phyloP scores from a whole-genome alignment of 768 basidiomycete genomes.

The Phallus indusiatus region DNA sequence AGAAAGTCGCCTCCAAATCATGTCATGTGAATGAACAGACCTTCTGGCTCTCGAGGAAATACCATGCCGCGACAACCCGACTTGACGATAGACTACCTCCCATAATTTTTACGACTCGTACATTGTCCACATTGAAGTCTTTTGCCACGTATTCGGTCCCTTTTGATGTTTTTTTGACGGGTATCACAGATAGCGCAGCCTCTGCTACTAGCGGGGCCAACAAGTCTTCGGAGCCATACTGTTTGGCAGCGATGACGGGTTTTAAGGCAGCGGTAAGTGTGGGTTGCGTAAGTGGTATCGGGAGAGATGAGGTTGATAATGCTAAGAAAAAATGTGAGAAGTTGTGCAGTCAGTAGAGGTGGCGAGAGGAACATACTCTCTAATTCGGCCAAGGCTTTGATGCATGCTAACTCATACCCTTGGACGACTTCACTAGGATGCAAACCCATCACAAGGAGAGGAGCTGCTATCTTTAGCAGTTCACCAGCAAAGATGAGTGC shows the following conservation, averaged over 20 bases:
- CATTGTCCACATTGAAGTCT: constrained; percentile 97
- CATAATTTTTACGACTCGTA: constrained; percentile 98
- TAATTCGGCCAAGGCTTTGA: constrained; percentile 77
- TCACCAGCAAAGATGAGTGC: constrained; percentile 95
- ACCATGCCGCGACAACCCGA: constrained; percentile 97
- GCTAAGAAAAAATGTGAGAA: constrained; percentile 31
- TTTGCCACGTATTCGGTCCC: constrained; percentile 32
- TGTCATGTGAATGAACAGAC: constrained; percentile 27
- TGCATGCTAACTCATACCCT: constrained; percentile 87
- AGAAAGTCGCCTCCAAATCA: neutral
- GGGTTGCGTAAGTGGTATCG: constrained; percentile 59
- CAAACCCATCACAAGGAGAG: constrained; percentile 89
- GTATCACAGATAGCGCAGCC: constrained; percentile 89
- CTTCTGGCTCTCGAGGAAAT: constrained; percentile 92
- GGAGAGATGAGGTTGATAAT: constrained; percentile 60
- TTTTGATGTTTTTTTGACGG: constrained; percentile 36
- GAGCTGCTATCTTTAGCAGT: constrained; percentile 86
- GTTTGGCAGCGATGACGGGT: constrained; percentile 93
- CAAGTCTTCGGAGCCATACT: constrained; percentile 86
- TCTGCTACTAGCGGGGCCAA: constrained; percentile 83
- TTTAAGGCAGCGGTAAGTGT: constrained; percentile 70
- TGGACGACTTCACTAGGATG: constrained; percentile 94
- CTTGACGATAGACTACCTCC: constrained; percentile 82
- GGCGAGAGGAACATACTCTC: constrained; percentile 55
- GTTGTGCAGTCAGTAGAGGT: neutral